Percentiles rank a stretch among this genome's conserved stretches.
phyloP scores from a whole-genome alignment of 1,284 basidiomycete genomes.

The Moesziomyces antarcticus region DNA sequence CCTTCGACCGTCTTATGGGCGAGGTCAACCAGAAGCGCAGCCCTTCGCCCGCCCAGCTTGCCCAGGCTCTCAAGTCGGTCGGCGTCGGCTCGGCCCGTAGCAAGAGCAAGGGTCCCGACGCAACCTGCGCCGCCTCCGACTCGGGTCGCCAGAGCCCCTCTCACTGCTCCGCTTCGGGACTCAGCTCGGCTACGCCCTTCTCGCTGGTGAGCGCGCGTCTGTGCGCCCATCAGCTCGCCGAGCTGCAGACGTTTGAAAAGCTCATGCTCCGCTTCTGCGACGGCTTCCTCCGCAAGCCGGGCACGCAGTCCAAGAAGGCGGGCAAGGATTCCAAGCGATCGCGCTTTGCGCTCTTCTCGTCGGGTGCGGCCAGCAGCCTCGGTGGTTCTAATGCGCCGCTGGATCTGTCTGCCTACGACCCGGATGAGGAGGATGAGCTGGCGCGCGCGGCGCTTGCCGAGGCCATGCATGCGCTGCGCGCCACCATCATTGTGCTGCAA shows the following conservation, averaged over 20 bases:
- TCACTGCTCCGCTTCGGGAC: conserved; percentile 15
- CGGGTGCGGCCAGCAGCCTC: conserved; percentile 9
- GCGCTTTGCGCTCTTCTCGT: conserved; percentile 43
- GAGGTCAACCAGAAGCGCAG: conserved; percentile 51
- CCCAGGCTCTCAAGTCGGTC: conserved; percentile 55
- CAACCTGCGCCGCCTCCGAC: conserved; percentile 9
- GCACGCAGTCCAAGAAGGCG: conserved; percentile 29
- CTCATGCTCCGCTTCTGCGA: conserved; percentile 60
- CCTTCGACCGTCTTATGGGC: conserved; percentile 38
- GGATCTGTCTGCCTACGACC: conserved; percentile 42
- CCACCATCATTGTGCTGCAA: conserved; percentile 58
- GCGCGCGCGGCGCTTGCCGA: conserved; percentile 63
- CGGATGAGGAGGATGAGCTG: conserved; percentile 62
- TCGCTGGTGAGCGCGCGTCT: conserved; percentile 52
- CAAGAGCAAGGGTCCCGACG: conserved; percentile 34
- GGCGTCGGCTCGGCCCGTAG: conserved; percentile 43
- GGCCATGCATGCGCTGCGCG: conserved; percentile 61
- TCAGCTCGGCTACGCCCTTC: conserved; percentile 26
- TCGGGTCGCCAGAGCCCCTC: conserved; percentile 47
- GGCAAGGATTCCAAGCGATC: conserved; percentile 35
- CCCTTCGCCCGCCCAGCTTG: conserved; percentile 57
- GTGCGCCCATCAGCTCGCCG: conserved; percentile 56
- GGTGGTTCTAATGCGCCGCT: conserved; percentile 28
- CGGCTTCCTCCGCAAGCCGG: conserved; percentile 53
- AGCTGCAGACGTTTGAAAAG: conserved; percentile 63